These are phyloP conservation scores for Talaromyces borbonicus DNA, from an alignment of 495 filamentous ascomycete species.

Conservation along the genomic window DNA sequence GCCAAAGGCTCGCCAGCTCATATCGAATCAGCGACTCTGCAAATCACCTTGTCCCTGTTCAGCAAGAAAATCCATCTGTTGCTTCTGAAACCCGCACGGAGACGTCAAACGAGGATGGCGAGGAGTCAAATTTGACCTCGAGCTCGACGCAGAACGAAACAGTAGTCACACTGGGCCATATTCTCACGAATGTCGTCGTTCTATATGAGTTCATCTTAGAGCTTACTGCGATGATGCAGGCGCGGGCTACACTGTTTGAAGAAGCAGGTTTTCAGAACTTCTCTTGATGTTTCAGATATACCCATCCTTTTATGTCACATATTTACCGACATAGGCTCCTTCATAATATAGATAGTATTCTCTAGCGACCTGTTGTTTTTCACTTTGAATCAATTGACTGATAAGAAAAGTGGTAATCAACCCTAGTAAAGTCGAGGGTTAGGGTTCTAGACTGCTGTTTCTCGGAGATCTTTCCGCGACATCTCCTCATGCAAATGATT, in stretches of 20 bases:
- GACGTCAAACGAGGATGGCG: conserved; percentile 29
- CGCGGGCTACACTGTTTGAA: conserved; percentile 73
- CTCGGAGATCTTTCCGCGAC: too few species aligned
- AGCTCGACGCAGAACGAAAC: conserved; percentile 15
- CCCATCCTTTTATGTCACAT: too few species aligned
- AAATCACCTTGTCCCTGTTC: conserved; percentile 9
- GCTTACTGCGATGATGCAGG: conserved; percentile 76
- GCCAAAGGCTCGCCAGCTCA: conserved; percentile 28
- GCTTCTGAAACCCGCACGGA: conserved; percentile 18
- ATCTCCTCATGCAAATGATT: too few species aligned
- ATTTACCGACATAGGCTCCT: too few species aligned
- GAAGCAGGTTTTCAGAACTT: conserved; percentile 69
- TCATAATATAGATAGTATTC: too few species aligned
- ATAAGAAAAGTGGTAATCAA: too few species aligned
- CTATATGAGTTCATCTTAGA: conserved; percentile 78
- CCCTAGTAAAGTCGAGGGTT: too few species aligned
- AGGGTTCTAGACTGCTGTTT: too few species aligned
- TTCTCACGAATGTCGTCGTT: conserved; percentile 60
- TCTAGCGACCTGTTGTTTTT: too few species aligned
- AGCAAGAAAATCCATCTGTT: conserved; percentile 19
- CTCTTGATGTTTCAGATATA: too few species aligned
- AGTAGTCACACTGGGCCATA: conserved; percentile 63
- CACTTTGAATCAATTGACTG: too few species aligned
- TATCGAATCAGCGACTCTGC: conserved; percentile 15
- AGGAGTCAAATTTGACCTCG: conserved; percentile 18